A percentile compares a stretch with the other conserved stretches of the same genome.
Conservation (phyloP, 2,329 filamentous ascomycete genomes). For the Simplicillium sp. region DNA sequence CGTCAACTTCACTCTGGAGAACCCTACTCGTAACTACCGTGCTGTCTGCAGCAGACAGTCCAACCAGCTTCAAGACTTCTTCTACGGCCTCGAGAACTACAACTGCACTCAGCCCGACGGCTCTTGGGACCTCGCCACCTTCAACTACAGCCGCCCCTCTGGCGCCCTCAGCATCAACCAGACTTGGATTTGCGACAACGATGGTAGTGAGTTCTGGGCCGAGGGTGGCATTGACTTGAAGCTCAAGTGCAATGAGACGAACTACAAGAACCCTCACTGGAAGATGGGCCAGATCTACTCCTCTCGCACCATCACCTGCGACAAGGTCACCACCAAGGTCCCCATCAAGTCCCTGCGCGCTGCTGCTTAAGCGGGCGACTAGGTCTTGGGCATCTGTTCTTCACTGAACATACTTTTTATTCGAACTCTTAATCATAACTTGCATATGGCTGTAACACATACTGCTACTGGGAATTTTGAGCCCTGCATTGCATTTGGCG, state of each 20-base stretch:
- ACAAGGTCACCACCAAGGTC: slow-evolving; percentile 12
- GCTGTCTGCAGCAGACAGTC: slow-evolving; percentile 30
- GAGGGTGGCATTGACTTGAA: slow-evolving; percentile 15
- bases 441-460: neutral
- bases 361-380: slow-evolving; percentile 11
- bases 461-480: neutral
- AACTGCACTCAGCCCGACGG: slow-evolving; percentile 26
- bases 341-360: slow-evolving; percentile 17
- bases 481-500: neutral
- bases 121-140: slow-evolving; percentile 22
- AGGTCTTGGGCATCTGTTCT: no score
- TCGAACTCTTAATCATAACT: neutral
- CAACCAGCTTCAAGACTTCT: slow-evolving; percentile 35
- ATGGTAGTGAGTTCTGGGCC: slow-evolving; percentile 21
- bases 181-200: slow-evolving; percentile 36
- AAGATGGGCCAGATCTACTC: slow-evolving; percentile 21
- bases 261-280: slow-evolving; percentile 21
- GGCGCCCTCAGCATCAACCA: slow-evolving; percentile 33
- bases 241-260: slow-evolving; percentile 18
- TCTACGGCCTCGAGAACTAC: slow-evolving; percentile 37
- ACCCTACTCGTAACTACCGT: slow-evolving; percentile 29
- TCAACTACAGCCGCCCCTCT: slow-evolving; percentile 29
- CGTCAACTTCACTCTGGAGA: slow-evolving; percentile 38
- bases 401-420: neutral
- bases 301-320: slow-evolving; percentile 16